A percentile compares a stretch with the other conserved stretches of the same genome.
phyloP scores from a whole-genome alignment of 345 rosid genomes.

The Eucalyptus sp. region DNA sequence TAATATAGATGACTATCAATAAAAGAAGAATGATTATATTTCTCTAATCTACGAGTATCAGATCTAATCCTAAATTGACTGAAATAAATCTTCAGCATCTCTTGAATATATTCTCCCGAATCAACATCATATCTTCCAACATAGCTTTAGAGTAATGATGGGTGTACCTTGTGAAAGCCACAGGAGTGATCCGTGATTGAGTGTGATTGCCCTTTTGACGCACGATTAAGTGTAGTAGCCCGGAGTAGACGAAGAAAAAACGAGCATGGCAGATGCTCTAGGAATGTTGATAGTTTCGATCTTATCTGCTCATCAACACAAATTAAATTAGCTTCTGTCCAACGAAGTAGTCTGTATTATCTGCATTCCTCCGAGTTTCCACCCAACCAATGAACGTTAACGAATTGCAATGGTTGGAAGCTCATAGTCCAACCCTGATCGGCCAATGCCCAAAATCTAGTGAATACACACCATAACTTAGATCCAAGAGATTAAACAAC shows the following conservation, averaged over 20 bases:
- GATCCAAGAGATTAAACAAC: not conserved
- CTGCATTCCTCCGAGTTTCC: not conserved
- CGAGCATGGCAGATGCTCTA: not conserved
- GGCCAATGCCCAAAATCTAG: not conserved
- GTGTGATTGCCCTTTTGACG: not conserved
- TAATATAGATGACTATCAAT: too few relatives aligned
- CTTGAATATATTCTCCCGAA: too few relatives aligned
- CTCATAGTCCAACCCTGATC: not conserved
- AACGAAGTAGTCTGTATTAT: not conserved
- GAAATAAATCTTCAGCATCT: too few relatives aligned
- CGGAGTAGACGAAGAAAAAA: not conserved
- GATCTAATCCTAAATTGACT: too few relatives aligned
- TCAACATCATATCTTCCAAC: too few relatives aligned
- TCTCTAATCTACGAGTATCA: too few relatives aligned
- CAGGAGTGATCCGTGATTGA: not conserved
- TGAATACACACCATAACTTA: not conserved
- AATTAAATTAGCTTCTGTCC: not conserved
- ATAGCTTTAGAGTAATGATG: not conserved
- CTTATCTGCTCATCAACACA: not conserved
- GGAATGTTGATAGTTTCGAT: not conserved
- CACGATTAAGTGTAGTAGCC: not conserved
- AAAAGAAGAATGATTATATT: too few relatives aligned
- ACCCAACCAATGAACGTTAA: not conserved
- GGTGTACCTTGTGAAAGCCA: not conserved
- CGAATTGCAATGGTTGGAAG: not conserved